Conservation (phyloP, 768 basidiomycete genomes). For the Mycena polygramma region DNA sequence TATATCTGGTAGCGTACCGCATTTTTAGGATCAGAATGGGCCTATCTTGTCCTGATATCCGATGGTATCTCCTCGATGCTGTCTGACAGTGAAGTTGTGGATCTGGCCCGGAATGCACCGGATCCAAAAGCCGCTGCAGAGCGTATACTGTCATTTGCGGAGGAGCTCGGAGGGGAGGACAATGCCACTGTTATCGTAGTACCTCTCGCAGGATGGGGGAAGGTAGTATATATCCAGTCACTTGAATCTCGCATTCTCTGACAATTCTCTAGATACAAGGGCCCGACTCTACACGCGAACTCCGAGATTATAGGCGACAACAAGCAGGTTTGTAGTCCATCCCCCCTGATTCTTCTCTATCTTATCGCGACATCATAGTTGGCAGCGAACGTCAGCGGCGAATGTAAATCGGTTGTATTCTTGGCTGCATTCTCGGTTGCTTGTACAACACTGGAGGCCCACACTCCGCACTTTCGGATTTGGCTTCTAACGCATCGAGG, state of each 20-base stretch:
- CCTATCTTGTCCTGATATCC: slow-evolving; percentile 90
- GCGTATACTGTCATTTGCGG: slow-evolving; percentile 85
- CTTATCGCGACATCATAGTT: slow-evolving; percentile 50
- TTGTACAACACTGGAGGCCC: not conserved
- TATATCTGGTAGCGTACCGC: not conserved
- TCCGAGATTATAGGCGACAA: slow-evolving; percentile 83
- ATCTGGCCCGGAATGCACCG: slow-evolving; percentile 80
- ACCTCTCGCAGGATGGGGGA: slow-evolving; percentile 94
- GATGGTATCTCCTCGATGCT: slow-evolving; percentile 94
- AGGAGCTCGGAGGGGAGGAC: slow-evolving; percentile 90
- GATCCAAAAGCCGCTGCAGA: slow-evolving; percentile 88
- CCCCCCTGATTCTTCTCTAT: not conserved
- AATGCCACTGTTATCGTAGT: slow-evolving; percentile 94
- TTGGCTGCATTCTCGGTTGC: too few relatives aligned
- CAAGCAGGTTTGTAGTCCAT: slow-evolving; percentile 65
- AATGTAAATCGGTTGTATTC: slow-evolving; percentile 57
- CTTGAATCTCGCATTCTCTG: not conserved
- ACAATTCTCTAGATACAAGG: slow-evolving; percentile 62
- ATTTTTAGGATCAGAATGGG: slow-evolving; percentile 79
- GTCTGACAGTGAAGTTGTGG: slow-evolving; percentile 95
- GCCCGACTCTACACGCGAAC: slow-evolving; percentile 82
- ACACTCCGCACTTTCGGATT: too few relatives aligned
- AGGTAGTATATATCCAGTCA: slow-evolving; percentile 38
- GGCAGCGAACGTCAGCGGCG: slow-evolving; percentile 76
- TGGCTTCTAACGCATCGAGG: not conserved